Base-by-base conservation (phyloP, 2,329 filamentous ascomycete genomes). In the Penicillium griseofulvum region DNA sequence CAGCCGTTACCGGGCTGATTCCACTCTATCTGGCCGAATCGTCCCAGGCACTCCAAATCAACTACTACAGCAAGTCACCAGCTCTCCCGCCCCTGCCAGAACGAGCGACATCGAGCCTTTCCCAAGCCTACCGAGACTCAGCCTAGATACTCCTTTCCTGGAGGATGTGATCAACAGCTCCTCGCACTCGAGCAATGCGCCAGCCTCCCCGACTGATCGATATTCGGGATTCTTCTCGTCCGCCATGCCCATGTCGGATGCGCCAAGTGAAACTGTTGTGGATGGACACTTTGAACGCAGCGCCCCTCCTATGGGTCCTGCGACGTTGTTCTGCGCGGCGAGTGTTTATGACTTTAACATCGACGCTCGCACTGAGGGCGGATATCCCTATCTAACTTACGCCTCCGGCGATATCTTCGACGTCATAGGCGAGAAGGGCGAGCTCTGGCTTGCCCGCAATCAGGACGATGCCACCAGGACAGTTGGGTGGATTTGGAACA, bases 401-500 rank as follows among this genome's bases (percentile, higher is more conserved):
- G 90, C 93, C 63, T 90, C 92, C 50, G 94, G 94, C 62, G 94
- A 99, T 83, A 90, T 93, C 60, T 93, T 93, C 68, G 89, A 93
- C 76, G 88, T 99, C 50, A 91, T 99, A 69, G 94, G 88, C 29
- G 92, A 97, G 74, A 97, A 97, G 72, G 94, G 94, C 60, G 94
- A 99, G 78, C 82, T 97, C 46, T 99, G 94, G 94, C 85, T 99
- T 54, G 94, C 94, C 50, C 91, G 91, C 74, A 99, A 99, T 71
- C 94, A 99, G 76, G 94, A 99, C 69, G 94, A 99, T 73, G 78
- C 85, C 1, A 81, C 79, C 11, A 83, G 88, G 61, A 82, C 86
- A 61, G 87, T 97, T 33, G 94, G 94, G 49, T 99, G 94, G 94
- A 96, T 99, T 67, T 99, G 94, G 94, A 96, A 92, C 67, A 97